Percentiles rank a stretch among this genome's conserved stretches.
Evolutionary conservation across 106 monocot species (phyloP).

Genomic region (Dioscorea zingiberensis): DNA sequence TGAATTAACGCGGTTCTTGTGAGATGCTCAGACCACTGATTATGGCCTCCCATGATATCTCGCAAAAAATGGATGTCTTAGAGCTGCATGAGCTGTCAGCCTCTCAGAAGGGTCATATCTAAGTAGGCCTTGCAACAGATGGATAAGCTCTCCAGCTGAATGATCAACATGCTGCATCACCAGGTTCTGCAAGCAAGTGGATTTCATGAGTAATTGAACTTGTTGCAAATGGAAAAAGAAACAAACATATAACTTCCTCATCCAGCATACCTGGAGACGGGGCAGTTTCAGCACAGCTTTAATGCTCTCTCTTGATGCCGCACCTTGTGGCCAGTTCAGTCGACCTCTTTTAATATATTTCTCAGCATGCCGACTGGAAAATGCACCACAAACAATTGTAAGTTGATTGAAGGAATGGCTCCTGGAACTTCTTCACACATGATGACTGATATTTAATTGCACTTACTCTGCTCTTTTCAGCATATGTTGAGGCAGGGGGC

Average conservation of each 20-base stretch:
- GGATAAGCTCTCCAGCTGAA: conserved; percentile 48
- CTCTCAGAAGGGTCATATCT: conserved; percentile 42
- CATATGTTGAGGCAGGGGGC: conserved; percentile 66
- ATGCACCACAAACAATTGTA: background rate
- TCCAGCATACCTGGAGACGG: conserved; percentile 43
- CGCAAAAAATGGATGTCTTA: conserved; percentile 50
- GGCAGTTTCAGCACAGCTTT: conserved; percentile 53
- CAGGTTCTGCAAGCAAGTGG: conserved; percentile 30
- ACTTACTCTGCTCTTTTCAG: conserved; percentile 74
- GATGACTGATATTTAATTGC: background rate
- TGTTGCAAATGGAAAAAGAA: background rate
- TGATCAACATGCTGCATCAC: conserved; percentile 60
- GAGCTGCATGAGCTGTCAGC: conserved; percentile 44
- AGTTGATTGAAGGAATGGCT: too few relatives aligned
- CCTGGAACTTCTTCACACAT: too few relatives aligned
- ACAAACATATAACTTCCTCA: background rate
- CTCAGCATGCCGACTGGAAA: conserved; percentile 45
- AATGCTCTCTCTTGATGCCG: conserved; percentile 57
- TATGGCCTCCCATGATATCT: conserved; percentile 2
- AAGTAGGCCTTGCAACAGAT: conserved; percentile 49
- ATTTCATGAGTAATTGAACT: background rate
- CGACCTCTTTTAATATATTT: conserved; percentile 62
- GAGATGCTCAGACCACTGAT: background rate
- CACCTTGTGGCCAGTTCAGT: conserved; percentile 73
- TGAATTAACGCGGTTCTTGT: too few relatives aligned